These are phyloP conservation scores for Puccinellia tenuiflora DNA, from an alignment of 176 grass and related monocot species.

Conservation along the genomic window DNA sequence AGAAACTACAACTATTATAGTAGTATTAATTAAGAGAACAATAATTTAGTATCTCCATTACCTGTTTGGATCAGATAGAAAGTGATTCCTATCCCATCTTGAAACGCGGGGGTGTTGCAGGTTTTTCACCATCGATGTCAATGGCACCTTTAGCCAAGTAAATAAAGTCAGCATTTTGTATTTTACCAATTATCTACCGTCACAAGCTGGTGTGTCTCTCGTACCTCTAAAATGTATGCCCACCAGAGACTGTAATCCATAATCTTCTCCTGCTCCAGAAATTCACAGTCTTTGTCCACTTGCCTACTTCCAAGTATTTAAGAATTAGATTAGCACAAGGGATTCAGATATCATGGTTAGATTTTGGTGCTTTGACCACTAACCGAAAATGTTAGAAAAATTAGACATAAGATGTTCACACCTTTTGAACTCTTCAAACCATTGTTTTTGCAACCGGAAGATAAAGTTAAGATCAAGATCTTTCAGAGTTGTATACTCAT, in stretches of 20 bases:
- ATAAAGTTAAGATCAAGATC: constrained; percentile 98
- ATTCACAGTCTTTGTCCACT: constrained; percentile 78
- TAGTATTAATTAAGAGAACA: constrained; percentile 2
- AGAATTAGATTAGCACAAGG: constrained; percentile 34
- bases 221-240: constrained; percentile 87
- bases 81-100: constrained; percentile 73
- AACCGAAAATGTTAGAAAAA: neutral
- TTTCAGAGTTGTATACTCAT: constrained; percentile 91
- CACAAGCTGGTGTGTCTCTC: constrained; percentile 10
- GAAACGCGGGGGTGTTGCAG: constrained; percentile 53
- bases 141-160: constrained; percentile 51
- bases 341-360: constrained; percentile 16
- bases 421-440: constrained; percentile 79
- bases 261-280: constrained; percentile 86
- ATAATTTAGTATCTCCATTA: constrained; percentile 26
- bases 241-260: constrained; percentile 97
- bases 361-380: neutral
- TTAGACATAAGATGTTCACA: constrained; percentile 32
- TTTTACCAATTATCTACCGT: constrained; percentile 34
- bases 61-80: constrained; percentile 82
- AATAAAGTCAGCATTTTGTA: constrained; percentile 21
- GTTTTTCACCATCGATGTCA: constrained; percentile 49
- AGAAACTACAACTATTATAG: neutral
- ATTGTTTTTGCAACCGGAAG: constrained; percentile 67
- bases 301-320: constrained; percentile 59